phyloP scores from a whole-genome alignment of 1,139 yeast genomes.

The Debaryomyces sp. region DNA sequence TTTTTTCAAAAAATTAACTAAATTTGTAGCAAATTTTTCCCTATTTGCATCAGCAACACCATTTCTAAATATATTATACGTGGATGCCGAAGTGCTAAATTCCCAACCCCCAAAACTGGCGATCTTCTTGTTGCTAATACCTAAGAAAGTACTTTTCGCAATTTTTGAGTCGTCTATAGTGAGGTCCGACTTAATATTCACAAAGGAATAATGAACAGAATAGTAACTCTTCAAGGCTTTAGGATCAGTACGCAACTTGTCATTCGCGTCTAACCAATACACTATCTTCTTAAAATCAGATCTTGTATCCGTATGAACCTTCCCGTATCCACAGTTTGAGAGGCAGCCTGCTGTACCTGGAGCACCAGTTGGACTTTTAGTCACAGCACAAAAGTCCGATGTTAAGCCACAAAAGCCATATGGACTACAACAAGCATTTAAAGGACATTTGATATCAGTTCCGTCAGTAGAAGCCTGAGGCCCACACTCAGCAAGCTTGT shows the following conservation, averaged over 20 bases:
- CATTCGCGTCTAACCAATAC: conserved; percentile 21
- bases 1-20: conserved; percentile 15
- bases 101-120: conserved; percentile 19
- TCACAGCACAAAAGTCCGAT: conserved; percentile 15
- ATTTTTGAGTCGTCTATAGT: conserved; percentile 13
- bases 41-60: conserved; percentile 14
- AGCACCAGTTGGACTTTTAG: conserved; percentile 9
- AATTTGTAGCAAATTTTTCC: conserved; percentile 17
- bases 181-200: conserved; percentile 15
- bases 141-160: conserved; percentile 11
- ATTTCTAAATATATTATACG: conserved; percentile 14
- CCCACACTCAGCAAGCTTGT: conserved; percentile 18
- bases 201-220: conserved; percentile 21
- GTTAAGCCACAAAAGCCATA: conserved; percentile 18
- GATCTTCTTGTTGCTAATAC: conserved; percentile 17
- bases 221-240: conserved; percentile 12
- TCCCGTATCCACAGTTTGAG: conserved; percentile 21
- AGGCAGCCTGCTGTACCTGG: conserved; percentile 18
- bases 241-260: conserved; percentile 15
- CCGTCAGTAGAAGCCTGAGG: conserved; percentile 17
- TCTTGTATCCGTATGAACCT: conserved; percentile 17
- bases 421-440: conserved; percentile 21
- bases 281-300: conserved; percentile 17
- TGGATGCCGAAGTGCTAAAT: conserved; percentile 14
- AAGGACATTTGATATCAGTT: conserved; percentile 15